These are phyloP conservation scores for Conoideocrella luteorostrata DNA, from an alignment of 2,329 filamentous ascomycete genomes.

Conservation along the genomic window DNA sequence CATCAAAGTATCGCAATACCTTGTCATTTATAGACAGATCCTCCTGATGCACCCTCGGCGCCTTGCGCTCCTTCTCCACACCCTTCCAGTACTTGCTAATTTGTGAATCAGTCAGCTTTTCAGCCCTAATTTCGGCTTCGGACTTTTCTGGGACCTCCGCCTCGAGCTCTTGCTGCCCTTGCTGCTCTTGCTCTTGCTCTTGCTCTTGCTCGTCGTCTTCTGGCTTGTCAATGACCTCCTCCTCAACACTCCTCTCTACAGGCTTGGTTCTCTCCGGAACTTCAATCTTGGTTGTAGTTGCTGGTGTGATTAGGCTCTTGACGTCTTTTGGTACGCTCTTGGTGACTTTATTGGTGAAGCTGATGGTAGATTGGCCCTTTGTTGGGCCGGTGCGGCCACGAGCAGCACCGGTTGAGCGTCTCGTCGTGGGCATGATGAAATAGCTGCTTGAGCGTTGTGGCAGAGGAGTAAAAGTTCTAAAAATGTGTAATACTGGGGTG, in stretches of 20 bases:
- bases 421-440: constrained; percentile 40
- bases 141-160: constrained; percentile 35
- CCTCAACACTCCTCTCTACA: constrained; percentile 10
- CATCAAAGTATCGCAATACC: constrained; percentile 85
- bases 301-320: constrained; percentile 33
- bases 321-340: constrained; percentile 42
- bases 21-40: constrained; percentile 70
- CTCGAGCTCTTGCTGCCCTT: constrained; percentile 17
- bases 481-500: constrained; percentile 3
- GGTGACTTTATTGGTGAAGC: constrained; percentile 51
- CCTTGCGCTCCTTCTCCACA: constrained; percentile 62
- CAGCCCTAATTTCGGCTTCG: constrained; percentile 51
- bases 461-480: background rate
- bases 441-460: background rate
- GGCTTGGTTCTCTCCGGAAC: constrained; percentile 17
- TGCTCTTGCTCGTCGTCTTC: constrained; percentile 18
- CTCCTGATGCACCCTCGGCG: constrained; percentile 71
- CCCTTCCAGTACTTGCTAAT: constrained; percentile 72
- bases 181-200: constrained; percentile 18
- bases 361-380: constrained; percentile 49
- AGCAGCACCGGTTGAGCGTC: constrained; percentile 38
- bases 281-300: constrained; percentile 29
- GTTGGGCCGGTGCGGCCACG: constrained; percentile 27
- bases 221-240: constrained; percentile 13
- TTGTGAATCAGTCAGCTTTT: constrained; percentile 58